Base-by-base conservation (phyloP, 768 basidiomycete genomes). In the Tylopilus sp. region DNA sequence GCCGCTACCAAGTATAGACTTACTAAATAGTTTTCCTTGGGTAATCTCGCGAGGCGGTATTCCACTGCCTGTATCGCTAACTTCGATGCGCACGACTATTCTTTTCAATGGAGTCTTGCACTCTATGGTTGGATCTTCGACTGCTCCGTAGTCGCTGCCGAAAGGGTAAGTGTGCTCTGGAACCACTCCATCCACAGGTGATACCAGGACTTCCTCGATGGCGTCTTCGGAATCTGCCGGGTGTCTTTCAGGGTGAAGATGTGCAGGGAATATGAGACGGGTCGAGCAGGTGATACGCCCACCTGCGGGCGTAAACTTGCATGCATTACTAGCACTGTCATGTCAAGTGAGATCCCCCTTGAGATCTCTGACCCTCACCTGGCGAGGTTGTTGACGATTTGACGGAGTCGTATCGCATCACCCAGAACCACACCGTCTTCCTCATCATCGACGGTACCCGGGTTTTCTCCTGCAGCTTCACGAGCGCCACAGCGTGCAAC, bases 1-100 rank as follows among this genome's bases (percentile, higher is more conserved):
- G 41, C 42, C 50, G 37, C 16, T 16, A 28, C 49, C 28, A 51
- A 41, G 48, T n/a, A 16, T 31, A 37, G 34, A 72, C 84, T 65
- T 61, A 86, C 86, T 84, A 62, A 89, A 89, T 17, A 88, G 71
- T 61, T 87, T 88, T 49, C 79, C 78, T 58, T 87, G 81, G 1
- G 77, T 75, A 71, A 92, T 84, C 66, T 92, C 91, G 61, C 75
- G 75, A 36, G 77, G 77, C 44, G 74, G 72, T 50, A 87, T 80
- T 4, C 86, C 86, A 38, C 74, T 79, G 6, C 81, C 86, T 0
- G 90, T 92, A 70, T 92, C 91, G 5, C 80, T 78, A 4, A 94
- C 81, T 65, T 93, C 91, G 26, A 93, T 87, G 52, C 92, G 78
- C n/a, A 94, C 87, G 47, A 89, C 85, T 53, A 89, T 87, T 65